These are phyloP conservation scores for Calycina marina DNA, from an alignment of 2,329 filamentous ascomycete genomes.

Conservation along the genomic window DNA sequence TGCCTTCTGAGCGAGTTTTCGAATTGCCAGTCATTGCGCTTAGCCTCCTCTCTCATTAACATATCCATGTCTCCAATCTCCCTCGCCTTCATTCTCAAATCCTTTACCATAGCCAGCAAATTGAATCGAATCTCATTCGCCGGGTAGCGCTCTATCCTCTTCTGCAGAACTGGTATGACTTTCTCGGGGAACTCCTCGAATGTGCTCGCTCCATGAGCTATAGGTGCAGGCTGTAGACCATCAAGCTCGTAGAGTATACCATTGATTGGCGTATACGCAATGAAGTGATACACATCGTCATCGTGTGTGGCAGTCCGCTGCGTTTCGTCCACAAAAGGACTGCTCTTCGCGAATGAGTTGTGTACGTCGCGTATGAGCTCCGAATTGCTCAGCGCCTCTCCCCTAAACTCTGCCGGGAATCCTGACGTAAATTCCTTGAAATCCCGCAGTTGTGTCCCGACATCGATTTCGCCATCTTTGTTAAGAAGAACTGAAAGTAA, in stretches of 20 bases:
- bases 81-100: constrained; percentile 60
- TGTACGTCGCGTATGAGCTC: constrained; percentile 45
- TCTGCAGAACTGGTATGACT: constrained; percentile 76
- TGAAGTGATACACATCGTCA: constrained; percentile 94
- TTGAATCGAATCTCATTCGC: constrained; percentile 88
- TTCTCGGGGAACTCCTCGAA: constrained; percentile 59
- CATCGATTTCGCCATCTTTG: constrained; percentile 47
- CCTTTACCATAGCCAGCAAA: constrained; percentile 78
- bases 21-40: constrained; percentile 78
- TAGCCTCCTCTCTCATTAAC: constrained; percentile 66
- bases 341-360: constrained; percentile 61
- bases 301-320: constrained; percentile 53
- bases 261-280: constrained; percentile 77
- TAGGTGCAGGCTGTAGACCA: constrained; percentile 83
- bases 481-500: constrained; percentile 86
- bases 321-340: constrained; percentile 88
- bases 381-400: constrained; percentile 57
- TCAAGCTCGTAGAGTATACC: constrained; percentile 85
- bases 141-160: constrained; percentile 74
- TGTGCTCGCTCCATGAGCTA: constrained; percentile 67
- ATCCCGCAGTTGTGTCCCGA: constrained; percentile 44
- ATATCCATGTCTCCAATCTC: constrained; percentile 74
- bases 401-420: constrained; percentile 51
- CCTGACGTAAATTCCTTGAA: constrained; percentile 61
- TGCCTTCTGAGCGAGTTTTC: constrained; percentile 86